These are phyloP conservation scores for Coleophoma eucalyptorum DNA, from an alignment of 2,329 filamentous ascomycete genomes.

Conservation along the genomic window DNA sequence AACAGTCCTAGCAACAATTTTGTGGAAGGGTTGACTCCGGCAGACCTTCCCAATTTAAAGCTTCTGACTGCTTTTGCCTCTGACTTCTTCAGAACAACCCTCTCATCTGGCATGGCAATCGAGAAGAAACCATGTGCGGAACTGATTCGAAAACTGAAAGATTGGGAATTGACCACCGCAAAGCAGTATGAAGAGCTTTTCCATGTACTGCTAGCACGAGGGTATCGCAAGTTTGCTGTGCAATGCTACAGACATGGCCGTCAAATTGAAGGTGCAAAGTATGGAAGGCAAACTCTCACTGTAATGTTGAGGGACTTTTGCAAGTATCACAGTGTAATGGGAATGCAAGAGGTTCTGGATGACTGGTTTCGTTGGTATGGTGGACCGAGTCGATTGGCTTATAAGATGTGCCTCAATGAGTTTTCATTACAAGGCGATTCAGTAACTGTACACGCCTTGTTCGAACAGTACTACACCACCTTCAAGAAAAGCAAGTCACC, in stretches of 20 bases:
- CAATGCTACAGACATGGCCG: slow-evolving; percentile 19
- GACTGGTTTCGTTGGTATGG: slow-evolving; percentile 28
- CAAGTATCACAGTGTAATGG: slow-evolving; percentile 23
- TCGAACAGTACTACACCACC: slow-evolving; percentile 29
- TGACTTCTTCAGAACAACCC: too few species aligned
- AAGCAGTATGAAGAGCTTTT: not conserved
- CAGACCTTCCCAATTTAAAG: too few species aligned
- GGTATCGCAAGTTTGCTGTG: slow-evolving; percentile 7
- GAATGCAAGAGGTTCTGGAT: slow-evolving; percentile 32
- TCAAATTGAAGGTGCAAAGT: not conserved
- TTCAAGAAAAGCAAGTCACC: slow-evolving; percentile 9
- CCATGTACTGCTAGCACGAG: not conserved
- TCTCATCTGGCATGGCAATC: too few species aligned
- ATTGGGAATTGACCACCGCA: not conserved
- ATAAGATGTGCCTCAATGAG: slow-evolving; percentile 29
- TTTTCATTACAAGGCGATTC: slow-evolving; percentile 43
- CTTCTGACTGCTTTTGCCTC: too few species aligned
- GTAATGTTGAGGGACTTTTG: slow-evolving; percentile 26
- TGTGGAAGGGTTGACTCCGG: too few species aligned
- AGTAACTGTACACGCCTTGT: slow-evolving; percentile 36
- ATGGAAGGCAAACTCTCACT: slow-evolving; percentile 16
- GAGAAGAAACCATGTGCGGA: too few species aligned
- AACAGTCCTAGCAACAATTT: too few species aligned
- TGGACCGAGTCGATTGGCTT: slow-evolving; percentile 23
- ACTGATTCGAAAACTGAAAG: too few species aligned